Percentiles rank a stretch among this genome's conserved stretches.
These are phyloP conservation scores for Tetrahymena elliotti DNA, from an alignment of 73 alveolate species.

Conservation along the genomic window DNA sequence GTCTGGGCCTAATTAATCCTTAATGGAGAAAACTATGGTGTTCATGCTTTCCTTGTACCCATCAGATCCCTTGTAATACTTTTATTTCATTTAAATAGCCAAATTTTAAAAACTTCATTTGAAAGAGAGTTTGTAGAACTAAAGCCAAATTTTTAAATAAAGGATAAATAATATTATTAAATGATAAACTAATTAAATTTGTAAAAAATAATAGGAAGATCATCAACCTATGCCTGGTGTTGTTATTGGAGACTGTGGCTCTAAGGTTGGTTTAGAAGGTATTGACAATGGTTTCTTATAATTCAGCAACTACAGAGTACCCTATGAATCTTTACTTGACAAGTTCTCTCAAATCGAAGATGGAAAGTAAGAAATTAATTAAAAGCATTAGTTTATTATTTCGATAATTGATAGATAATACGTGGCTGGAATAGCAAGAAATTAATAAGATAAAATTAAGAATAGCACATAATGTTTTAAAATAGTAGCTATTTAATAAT, in stretches of 20 bases:
- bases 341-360: conserved; percentile 54
- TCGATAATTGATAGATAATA: not conserved
- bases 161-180: too few relatives aligned
- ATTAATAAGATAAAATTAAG: not conserved
- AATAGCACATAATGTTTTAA: too few relatives aligned
- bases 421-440: not conserved
- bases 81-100: not conserved
- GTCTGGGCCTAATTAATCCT: conserved; percentile 62
- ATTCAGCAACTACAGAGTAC: conserved; percentile 60
- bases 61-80: conserved; percentile 45
- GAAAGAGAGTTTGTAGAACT: not conserved
- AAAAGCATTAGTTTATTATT: conserved; percentile 11
- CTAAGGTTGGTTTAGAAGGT: conserved; percentile 64
- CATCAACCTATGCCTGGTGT: conserved; percentile 62
- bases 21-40: conserved; percentile 56
- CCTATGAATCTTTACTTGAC: conserved; percentile 57
- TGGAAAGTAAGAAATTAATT: conserved; percentile 51
- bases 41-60: conserved; percentile 66
- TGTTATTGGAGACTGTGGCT: conserved; percentile 79
- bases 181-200: not conserved
- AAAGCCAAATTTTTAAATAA: not conserved
- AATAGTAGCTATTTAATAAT: too few relatives aligned
- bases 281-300: conserved; percentile 74
- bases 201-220: not conserved
- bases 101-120: too few relatives aligned